These are phyloP conservation scores for Tilletia walkeri DNA, from an alignment of 1,284 basidiomycete species.

Conservation along the genomic window DNA sequence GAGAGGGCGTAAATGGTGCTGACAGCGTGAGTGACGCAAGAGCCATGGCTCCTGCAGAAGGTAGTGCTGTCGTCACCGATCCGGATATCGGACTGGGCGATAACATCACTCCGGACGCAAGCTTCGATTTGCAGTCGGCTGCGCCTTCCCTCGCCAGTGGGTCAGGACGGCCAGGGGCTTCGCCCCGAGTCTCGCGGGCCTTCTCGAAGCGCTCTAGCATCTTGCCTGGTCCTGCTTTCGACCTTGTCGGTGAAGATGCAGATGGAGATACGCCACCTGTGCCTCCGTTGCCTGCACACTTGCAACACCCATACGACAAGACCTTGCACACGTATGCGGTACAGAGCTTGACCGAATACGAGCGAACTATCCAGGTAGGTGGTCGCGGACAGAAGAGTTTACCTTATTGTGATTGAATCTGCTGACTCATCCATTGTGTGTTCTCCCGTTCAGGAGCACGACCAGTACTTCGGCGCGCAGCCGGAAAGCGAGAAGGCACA, in stretches of 20 bases:
- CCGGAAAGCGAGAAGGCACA: constrained; percentile 32
- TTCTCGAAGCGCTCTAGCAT: constrained; percentile 45
- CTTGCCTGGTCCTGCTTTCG: constrained; percentile 43
- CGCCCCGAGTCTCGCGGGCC: constrained; percentile 38
- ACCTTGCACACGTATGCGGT: constrained; percentile 47
- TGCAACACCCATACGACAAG: constrained; percentile 35
- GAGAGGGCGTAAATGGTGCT: constrained; percentile 1
- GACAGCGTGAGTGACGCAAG: constrained; percentile 11
- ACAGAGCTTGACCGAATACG: constrained; percentile 47
- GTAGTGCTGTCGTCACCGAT: background rate
- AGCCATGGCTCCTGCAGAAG: background rate
- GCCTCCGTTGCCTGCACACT: constrained; percentile 30
- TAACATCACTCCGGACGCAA: constrained; percentile 38
- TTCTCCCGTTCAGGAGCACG: constrained; percentile 35
- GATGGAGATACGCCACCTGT: constrained; percentile 30
- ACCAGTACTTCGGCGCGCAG: constrained; percentile 42
- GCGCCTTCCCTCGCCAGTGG: constrained; percentile 9
- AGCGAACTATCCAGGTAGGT: constrained; percentile 42
- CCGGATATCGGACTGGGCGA: constrained; percentile 17
- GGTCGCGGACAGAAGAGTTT: too few relatives aligned
- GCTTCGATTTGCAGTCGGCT: constrained; percentile 47
- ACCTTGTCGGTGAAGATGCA: constrained; percentile 34
- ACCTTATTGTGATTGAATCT: background rate
- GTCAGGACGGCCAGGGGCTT: constrained; percentile 15
- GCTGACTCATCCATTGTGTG: background rate